These are phyloP conservation scores for Stemphylium lycopersici DNA, from an alignment of 2,329 filamentous ascomycete genomes.

Conservation along the genomic window DNA sequence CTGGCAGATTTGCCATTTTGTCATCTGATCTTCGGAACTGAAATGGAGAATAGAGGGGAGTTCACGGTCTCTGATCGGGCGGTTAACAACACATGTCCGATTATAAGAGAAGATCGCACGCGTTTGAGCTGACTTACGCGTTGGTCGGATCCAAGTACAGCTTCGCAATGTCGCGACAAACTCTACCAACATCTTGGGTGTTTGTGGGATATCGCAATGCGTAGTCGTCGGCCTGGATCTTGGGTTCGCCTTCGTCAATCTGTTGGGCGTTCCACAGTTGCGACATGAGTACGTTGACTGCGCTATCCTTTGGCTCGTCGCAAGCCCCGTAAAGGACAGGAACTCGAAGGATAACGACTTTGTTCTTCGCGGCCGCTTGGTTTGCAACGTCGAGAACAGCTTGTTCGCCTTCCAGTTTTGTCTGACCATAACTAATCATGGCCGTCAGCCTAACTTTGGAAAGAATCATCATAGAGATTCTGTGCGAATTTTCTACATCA, in stretches of 20 bases:
- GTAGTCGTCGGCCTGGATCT: constrained; percentile 84
- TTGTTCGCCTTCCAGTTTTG: constrained; percentile 72
- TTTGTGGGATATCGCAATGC: constrained; percentile 85
- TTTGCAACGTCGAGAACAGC: constrained; percentile 69
- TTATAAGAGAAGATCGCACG: not conserved
- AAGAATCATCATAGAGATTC: not conserved
- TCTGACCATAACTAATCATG: constrained; percentile 65
- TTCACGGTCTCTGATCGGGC: constrained; percentile 39
- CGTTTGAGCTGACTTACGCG: constrained; percentile 26
- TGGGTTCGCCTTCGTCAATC: constrained; percentile 51
- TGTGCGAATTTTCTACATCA: not conserved
- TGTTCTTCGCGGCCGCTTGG: constrained; percentile 23
- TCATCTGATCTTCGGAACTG: constrained; percentile 82
- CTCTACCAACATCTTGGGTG: constrained; percentile 82
- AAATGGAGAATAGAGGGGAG: constrained; percentile 81
- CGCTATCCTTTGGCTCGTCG: constrained; percentile 74
- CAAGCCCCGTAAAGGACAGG: constrained; percentile 81
- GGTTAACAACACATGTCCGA: not conserved
- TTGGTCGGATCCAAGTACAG: constrained; percentile 60
- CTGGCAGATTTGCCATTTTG: constrained; percentile 88
- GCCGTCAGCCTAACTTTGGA: not conserved
- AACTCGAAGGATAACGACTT: constrained; percentile 71
- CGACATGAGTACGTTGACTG: constrained; percentile 82
- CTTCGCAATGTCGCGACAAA: constrained; percentile 74
- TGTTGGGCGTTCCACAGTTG: constrained; percentile 75